Conservation (phyloP, 2,329 filamentous ascomycete species). For the Ophiocordyceps camponoti-leonardi region DNA sequence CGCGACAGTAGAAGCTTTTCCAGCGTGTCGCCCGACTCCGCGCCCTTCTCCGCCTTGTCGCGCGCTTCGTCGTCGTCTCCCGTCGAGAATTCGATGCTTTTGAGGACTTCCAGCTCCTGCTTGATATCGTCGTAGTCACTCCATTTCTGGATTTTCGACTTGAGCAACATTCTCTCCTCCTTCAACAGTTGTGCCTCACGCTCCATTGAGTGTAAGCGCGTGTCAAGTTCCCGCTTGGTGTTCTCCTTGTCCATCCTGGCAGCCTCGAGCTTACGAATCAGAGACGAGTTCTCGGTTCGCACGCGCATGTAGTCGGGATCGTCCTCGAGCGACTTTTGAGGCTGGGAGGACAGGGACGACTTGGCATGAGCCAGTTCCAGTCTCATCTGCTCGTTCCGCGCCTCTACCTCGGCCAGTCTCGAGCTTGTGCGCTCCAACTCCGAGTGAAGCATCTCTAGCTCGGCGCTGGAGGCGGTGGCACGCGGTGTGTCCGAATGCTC, state of each 20-base stretch:
- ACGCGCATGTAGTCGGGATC: conserved; percentile 79
- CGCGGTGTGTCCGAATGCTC: conserved; percentile 39
- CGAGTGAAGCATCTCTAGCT: conserved; percentile 82
- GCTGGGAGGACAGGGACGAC: conserved; percentile 44
- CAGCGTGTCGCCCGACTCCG: conserved; percentile 52
- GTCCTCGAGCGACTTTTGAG: conserved; percentile 55
- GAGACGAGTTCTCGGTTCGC: conserved; percentile 80
- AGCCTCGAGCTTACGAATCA: conserved; percentile 76
- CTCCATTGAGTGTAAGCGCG: conserved; percentile 61
- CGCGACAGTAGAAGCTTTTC: conserved; percentile 82
- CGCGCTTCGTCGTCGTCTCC: conserved; percentile 60
- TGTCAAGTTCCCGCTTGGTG: conserved; percentile 59
- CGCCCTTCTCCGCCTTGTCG: conserved; percentile 14
- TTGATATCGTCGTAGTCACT: conserved; percentile 93
- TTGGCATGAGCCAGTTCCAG: conserved; percentile 81
- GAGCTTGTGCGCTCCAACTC: conserved; percentile 82
- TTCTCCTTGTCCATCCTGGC: conserved; percentile 69
- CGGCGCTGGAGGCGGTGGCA: conserved; percentile 62
- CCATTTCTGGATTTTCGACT: conserved; percentile 71
- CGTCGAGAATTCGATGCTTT: conserved; percentile 93
- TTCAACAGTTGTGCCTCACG: conserved; percentile 58
- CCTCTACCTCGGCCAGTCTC: conserved; percentile 77
- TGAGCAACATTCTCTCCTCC: conserved; percentile 66
- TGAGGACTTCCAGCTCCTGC: conserved; percentile 87
- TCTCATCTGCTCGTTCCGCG: conserved; percentile 82